Base-by-base conservation (phyloP, 441 rosid genomes). In the Geranium incanum region DNA sequence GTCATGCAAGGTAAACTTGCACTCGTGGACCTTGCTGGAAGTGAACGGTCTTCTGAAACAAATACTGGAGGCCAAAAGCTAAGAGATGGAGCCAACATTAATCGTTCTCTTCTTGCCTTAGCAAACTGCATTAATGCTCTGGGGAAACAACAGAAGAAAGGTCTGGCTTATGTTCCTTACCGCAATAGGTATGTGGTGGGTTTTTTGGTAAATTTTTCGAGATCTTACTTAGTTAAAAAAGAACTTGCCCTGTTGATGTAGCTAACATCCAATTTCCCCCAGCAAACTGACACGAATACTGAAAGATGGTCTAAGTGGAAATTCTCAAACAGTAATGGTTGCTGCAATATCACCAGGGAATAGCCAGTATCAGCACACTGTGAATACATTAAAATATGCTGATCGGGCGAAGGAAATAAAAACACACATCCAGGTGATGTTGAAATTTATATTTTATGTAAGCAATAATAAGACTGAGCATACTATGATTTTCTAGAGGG, bases 11-110 rank as follows among this genome's bases (percentile, higher is more conserved):
- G 97, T 74, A 93, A 93, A 81, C 93, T 93, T 69, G 93, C 98
- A 68, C 98, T 93, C 75, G 97, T 93, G 67, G 98, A 93, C 84
- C 98, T 93, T 79, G 98, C 98, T 73, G 97, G 98, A 65, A 93
- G 97, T 83, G 98, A 93, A 83, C 84, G 97, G 78, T 95, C 98
- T 68, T 85, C 96, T 67, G 98, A 93, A 82, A 86, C 97, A 23
- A 93, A 93, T 76, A 89, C 78, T 67, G 94, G 89, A 36, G 98
- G 97, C 69, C 92, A 88, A 77, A 93, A 91, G 84, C 84, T 93
- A 71, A 89, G 97, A 72, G 98, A 91, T 83, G 98, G 98, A 71
- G 98, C 96, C 52, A 93, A 91, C 48, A 93, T 93, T 59, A 91
- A 93, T 72, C 90, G 97, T 62, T 93, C 98, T 3, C 98, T 93